Base-by-base conservation (phyloP, 139 green algal genomes). In the Coelastrella sp. region DNA sequence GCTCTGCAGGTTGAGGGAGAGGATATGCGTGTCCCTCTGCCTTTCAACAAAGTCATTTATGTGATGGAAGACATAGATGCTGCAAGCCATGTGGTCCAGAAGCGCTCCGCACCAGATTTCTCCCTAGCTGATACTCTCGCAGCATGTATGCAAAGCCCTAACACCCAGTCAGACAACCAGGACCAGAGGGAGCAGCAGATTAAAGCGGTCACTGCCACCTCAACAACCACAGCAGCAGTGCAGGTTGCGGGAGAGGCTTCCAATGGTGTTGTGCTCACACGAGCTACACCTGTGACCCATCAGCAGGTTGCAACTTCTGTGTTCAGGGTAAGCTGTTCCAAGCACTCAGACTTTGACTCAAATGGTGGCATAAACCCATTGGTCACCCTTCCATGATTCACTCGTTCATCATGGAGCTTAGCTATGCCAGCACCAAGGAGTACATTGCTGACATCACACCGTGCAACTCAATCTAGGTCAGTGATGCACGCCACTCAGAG, bases 11-110 rank as follows among this genome's bases (percentile, higher is more conserved):
- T 89, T 70, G 84, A 89, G 49, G 84, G 56, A 6, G 66, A 68
- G 68, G 87, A 92, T 61, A 58, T 22, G 81, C 35, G 17, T 9
- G n/a, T 85, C 58, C 89, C 89, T 7, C 89, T 95, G 35, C 90
- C 93, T 25, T 93, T 90, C 88, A 73, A 81, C 78, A 95, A 93
- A 81, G 72, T 68, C 0, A 90, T 93, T 15, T 93, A 78, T 27
- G 83, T 91, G 8, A 76, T 90, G 59, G 91, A 95, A 84, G 94
- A 96, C 78, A 91, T 95, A 24, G 94, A 96, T 68, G 91, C 91
- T 74, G 88, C 88, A 66, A 84, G 80, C 72, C 75, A 74, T 22
- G 89, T 93, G 14, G 91, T 93, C 8, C 84, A 92, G 60, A 87
- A 87, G 17, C 85, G 90, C 25, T 35, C 19, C 27, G 11, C 24